A percentile compares a stretch with the other conserved stretches of the same genome.
Evolutionary conservation across 2,329 filamentous ascomycete genomes (phyloP).

Genomic region (Thermothelomyces thermophilus): DNA sequence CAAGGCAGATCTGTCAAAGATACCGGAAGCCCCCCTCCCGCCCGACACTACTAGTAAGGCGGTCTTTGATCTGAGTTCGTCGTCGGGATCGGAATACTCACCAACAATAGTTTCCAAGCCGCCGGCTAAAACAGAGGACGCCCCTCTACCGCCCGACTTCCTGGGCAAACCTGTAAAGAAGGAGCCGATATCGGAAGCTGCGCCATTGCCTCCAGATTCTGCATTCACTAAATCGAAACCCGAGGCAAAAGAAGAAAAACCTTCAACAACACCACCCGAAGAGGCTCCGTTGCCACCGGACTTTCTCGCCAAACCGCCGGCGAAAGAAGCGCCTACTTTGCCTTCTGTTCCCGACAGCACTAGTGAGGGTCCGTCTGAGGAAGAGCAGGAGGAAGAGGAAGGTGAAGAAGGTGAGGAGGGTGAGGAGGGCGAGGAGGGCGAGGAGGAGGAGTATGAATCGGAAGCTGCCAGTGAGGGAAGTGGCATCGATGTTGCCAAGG

Average conservation of each 20-base stretch:
- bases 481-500: slow-evolving; percentile 58
- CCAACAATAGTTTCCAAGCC: slow-evolving; percentile 28
- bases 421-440: slow-evolving; percentile 37
- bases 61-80: slow-evolving; percentile 44
- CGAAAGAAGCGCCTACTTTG: slow-evolving; percentile 21
- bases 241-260: slow-evolving; percentile 14
- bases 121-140: slow-evolving; percentile 24
- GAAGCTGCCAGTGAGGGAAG: slow-evolving; percentile 49
- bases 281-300: slow-evolving; percentile 27
- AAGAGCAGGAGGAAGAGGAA: slow-evolving; percentile 31
- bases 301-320: slow-evolving; percentile 26
- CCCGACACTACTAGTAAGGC: slow-evolving; percentile 51
- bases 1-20: slow-evolving; percentile 28
- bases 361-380: slow-evolving; percentile 32
- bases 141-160: slow-evolving; percentile 26
- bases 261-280: slow-evolving; percentile 12
- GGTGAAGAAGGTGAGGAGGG: slow-evolving; percentile 38
- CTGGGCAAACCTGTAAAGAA: slow-evolving; percentile 14
- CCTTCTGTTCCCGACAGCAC: slow-evolving; percentile 33
- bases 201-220: slow-evolving; percentile 33
- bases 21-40: slow-evolving; percentile 40
- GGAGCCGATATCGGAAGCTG: slow-evolving; percentile 18
- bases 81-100: slow-evolving; percentile 36
- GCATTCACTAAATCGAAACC: slow-evolving; percentile 28
- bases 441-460: slow-evolving; percentile 43